Evolutionary conservation across 192 early-diverging fungal species (phyloP).

Genomic region (Coemansia umbellata): DNA sequence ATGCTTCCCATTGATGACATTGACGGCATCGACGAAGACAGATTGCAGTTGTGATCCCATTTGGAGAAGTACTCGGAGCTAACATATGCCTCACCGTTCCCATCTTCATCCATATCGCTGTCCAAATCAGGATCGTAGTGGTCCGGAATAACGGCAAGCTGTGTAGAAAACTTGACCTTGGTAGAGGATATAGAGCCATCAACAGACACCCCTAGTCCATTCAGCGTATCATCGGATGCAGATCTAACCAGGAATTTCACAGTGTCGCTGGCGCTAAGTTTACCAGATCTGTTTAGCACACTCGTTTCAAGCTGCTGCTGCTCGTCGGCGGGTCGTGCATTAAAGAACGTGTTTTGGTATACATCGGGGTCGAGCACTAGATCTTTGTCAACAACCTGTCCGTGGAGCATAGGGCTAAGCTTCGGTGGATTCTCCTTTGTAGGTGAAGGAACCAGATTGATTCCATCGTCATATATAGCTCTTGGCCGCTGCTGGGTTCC

Average conservation of each 20-base stretch:
- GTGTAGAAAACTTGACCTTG: conserved; percentile 9
- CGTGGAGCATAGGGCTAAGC: conserved; percentile 23
- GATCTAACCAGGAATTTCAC: conserved; percentile 9
- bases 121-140: background rate
- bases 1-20: background rate
- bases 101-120: background rate
- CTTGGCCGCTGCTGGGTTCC: conserved; percentile 6
- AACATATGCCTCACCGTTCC: background rate
- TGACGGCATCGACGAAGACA: background rate
- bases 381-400: conserved; percentile 8
- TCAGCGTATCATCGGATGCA: conserved; percentile 33
- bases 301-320: conserved; percentile 14
- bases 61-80: background rate
- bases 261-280: background rate
- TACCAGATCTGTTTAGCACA: background rate
- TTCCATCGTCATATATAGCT: conserved; percentile 24
- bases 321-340: conserved; percentile 21
- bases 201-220: background rate
- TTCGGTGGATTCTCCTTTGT: conserved; percentile 22
- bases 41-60: background rate
- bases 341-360: conserved; percentile 44
- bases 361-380: conserved; percentile 23
- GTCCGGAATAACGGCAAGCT: conserved; percentile 6
- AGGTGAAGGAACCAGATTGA: conserved; percentile 15
- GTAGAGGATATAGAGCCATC: background rate